These are phyloP conservation scores for Debaryomycetaceae sp. DNA, from an alignment of 1,139 yeast species.

Conservation along the genomic window DNA sequence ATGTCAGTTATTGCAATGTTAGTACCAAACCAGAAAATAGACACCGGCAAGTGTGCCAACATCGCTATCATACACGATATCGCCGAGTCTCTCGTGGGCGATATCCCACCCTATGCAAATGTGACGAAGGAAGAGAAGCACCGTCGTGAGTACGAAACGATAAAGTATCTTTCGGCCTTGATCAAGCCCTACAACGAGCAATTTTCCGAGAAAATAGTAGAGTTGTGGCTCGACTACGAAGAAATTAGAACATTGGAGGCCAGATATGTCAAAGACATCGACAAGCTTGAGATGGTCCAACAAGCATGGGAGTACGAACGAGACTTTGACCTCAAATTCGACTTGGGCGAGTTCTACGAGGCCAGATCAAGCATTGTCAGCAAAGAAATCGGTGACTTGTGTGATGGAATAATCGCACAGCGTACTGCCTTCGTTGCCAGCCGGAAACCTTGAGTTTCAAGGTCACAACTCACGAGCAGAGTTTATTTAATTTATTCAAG, in stretches of 20 bases:
- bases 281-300: slow-evolving; percentile 86
- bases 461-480: too few relatives aligned
- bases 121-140: slow-evolving; percentile 72
- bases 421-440: slow-evolving; percentile 47
- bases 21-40: slow-evolving; percentile 43
- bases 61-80: slow-evolving; percentile 91
- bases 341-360: slow-evolving; percentile 65
- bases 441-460: too few relatives aligned
- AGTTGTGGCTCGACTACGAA: slow-evolving; percentile 89
- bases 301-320: slow-evolving; percentile 92
- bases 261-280: slow-evolving; percentile 86
- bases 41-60: slow-evolving; percentile 63
- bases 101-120: slow-evolving; percentile 82
- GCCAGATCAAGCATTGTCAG: slow-evolving; percentile 68
- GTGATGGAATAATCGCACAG: slow-evolving; percentile 60
- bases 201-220: slow-evolving; percentile 66
- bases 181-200: slow-evolving; percentile 59
- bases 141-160: slow-evolving; percentile 73
- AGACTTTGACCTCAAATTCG: slow-evolving; percentile 50
- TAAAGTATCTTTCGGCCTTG: slow-evolving; percentile 60
- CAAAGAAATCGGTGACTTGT: slow-evolving; percentile 66
- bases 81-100: slow-evolving; percentile 93
- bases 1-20: slow-evolving; percentile 85
- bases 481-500: too few relatives aligned
- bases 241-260: slow-evolving; percentile 80